phyloP scores from a whole-genome alignment of 2,329 filamentous ascomycete genomes.

The Penicillium frequentans region DNA sequence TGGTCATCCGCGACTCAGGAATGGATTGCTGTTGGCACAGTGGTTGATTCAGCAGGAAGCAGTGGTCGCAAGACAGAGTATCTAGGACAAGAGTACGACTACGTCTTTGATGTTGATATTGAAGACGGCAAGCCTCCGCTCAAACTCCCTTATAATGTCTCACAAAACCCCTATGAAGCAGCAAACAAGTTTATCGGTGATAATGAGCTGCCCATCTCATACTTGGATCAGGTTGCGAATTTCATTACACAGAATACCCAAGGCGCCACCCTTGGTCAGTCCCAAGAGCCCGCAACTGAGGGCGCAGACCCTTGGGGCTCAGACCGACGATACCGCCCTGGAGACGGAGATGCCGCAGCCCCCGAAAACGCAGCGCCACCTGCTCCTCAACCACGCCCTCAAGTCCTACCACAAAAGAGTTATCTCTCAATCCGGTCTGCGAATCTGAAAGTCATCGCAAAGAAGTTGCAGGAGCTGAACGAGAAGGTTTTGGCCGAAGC shows the following conservation, averaged over 20 bases:
- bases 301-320: conserved; percentile 74
- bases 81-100: conserved; percentile 87
- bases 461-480: conserved; percentile 76
- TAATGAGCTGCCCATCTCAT: conserved; percentile 83
- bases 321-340: conserved; percentile 76
- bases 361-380: conserved; percentile 24
- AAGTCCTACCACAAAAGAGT: conserved; percentile 72
- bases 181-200: conserved; percentile 88
- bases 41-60: conserved; percentile 85
- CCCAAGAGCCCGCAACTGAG: conserved; percentile 46
- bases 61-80: conserved; percentile 75
- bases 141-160: conserved; percentile 91
- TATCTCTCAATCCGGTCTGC: conserved; percentile 77
- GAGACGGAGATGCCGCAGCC: conserved; percentile 62
- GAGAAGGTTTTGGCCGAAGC: conserved; percentile 65
- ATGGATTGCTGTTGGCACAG: conserved; percentile 90
- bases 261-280: conserved; percentile 75
- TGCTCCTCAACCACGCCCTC: conserved; percentile 48
- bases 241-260: conserved; percentile 91
- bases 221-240: conserved; percentile 87
- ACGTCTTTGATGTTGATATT: conserved; percentile 94
- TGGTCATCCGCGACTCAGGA: conserved; percentile 74
- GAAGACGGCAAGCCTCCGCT: conserved; percentile 90
- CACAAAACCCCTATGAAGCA: conserved; percentile 87
- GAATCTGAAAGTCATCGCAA: conserved; percentile 68